Conservation (phyloP, 164 flowering plant species). For the Buxus sempervirens region DNA sequence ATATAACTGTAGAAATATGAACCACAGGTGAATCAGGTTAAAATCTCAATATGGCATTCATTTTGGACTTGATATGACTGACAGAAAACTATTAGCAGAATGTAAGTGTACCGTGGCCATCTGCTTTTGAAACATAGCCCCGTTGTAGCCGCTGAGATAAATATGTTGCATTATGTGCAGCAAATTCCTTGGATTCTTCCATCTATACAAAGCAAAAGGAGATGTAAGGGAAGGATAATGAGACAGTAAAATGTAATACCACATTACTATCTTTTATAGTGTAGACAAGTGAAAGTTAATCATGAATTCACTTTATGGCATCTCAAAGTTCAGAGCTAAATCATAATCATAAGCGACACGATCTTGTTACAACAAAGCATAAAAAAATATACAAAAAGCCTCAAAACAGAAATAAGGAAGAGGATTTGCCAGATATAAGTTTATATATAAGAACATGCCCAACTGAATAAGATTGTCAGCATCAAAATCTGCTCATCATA, state of each 20-base stretch:
- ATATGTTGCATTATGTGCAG: slow-evolving; percentile 37
- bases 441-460: background rate
- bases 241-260: background rate
- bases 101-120: slow-evolving; percentile 29
- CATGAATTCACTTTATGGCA: background rate
- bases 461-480: background rate
- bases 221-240: background rate
- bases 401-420: background rate
- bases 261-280: background rate
- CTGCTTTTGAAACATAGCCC: slow-evolving; percentile 30
- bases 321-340: background rate
- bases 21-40: slow-evolving; percentile 26
- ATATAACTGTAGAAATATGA: slow-evolving; percentile 26
- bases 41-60: slow-evolving; percentile 27
- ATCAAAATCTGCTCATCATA: background rate
- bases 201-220: slow-evolving; percentile 36
- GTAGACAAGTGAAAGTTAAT: background rate
- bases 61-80: slow-evolving; percentile 27
- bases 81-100: slow-evolving; percentile 20
- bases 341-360: background rate
- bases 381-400: background rate
- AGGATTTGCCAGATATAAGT: background rate
- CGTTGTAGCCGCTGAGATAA: slow-evolving; percentile 42
- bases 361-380: background rate
- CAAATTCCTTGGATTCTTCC: slow-evolving; percentile 66